Conservation (phyloP, 257 asterid genomes). For the Penstemon davidsonii region DNA sequence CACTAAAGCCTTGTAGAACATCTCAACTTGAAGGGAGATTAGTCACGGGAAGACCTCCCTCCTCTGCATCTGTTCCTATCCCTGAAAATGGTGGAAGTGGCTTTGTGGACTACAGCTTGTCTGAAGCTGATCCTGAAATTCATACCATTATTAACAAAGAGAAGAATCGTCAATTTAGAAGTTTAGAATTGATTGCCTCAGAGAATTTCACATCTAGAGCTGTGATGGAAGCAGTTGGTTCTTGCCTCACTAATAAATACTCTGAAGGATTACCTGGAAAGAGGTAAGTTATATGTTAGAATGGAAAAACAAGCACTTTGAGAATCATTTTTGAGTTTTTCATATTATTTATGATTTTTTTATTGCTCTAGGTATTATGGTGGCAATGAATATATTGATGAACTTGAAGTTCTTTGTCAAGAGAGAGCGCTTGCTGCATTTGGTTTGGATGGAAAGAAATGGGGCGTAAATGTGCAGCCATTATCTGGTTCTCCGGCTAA, state of each 20-base stretch:
- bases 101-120: constrained; percentile 61
- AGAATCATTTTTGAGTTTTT: constrained; percentile 15
- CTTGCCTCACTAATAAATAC: constrained; percentile 93
- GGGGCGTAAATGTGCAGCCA: constrained; percentile 98
- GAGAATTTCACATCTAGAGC: constrained; percentile 97
- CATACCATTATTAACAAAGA: constrained; percentile 67
- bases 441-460: constrained; percentile 63
- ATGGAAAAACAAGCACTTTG: neutral
- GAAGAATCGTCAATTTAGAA: constrained; percentile 86
- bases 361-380: constrained; percentile 68
- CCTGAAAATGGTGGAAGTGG: constrained; percentile 50
- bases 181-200: constrained; percentile 92
- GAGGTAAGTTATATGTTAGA: constrained; percentile 44
- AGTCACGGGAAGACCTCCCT: constrained; percentile 60
- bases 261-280: constrained; percentile 98
- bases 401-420: constrained; percentile 91
- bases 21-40: constrained; percentile 65
- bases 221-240: constrained; percentile 99
- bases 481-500: constrained; percentile 97
- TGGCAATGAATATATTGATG: constrained; percentile 86
- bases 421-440: constrained; percentile 90
- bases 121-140: constrained; percentile 82
- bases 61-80: constrained; percentile 53
- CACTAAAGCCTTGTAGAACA: constrained; percentile 47
- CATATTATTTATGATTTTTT: neutral